A percentile compares a stretch with the other conserved stretches of the same genome.
Conservation (phyloP, 148 eudicot species). For the Amaranthus cruentus region DNA sequence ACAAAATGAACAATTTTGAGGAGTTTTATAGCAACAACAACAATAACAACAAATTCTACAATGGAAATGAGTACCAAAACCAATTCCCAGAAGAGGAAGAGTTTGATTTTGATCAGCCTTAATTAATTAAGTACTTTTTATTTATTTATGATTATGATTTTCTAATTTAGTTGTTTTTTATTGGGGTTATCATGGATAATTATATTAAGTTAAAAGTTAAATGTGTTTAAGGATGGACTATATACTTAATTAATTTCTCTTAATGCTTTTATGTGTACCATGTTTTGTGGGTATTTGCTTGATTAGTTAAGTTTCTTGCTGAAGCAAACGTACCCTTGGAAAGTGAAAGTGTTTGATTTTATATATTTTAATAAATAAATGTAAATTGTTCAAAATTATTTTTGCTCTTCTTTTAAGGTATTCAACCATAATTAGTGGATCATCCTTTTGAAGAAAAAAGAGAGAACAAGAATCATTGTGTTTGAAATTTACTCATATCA, state of each 20-base stretch:
- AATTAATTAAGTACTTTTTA: not conserved
- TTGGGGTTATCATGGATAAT: not conserved
- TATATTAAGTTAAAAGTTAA: not conserved
- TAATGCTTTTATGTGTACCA: constrained; percentile 17
- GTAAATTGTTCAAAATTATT: not conserved
- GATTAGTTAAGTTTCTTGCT: constrained; percentile 6
- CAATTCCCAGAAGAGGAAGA: constrained; percentile 30
- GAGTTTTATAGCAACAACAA: constrained; percentile 8
- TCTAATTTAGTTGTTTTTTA: not conserved
- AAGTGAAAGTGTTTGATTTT: constrained; percentile 12
- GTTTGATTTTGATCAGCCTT: constrained; percentile 31
- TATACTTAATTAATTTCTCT: not conserved
- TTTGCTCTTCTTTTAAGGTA: constrained; percentile 23
- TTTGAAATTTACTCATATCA: not conserved
- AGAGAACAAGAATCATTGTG: not conserved
- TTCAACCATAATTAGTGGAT: constrained; percentile 2
- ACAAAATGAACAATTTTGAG: constrained; percentile 20
- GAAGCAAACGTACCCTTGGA: not conserved
- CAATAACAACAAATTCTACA: constrained; percentile 1
- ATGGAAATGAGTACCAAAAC: constrained; percentile 38
- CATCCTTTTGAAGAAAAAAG: not conserved
- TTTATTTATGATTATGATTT: not conserved
- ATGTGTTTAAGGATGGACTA: constrained; percentile 5
- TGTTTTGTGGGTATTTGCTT: constrained; percentile 19
- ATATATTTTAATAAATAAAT: constrained; percentile 6